phyloP scores from a whole-genome alignment of 768 basidiomycete species.

The Mycena polygramma region DNA sequence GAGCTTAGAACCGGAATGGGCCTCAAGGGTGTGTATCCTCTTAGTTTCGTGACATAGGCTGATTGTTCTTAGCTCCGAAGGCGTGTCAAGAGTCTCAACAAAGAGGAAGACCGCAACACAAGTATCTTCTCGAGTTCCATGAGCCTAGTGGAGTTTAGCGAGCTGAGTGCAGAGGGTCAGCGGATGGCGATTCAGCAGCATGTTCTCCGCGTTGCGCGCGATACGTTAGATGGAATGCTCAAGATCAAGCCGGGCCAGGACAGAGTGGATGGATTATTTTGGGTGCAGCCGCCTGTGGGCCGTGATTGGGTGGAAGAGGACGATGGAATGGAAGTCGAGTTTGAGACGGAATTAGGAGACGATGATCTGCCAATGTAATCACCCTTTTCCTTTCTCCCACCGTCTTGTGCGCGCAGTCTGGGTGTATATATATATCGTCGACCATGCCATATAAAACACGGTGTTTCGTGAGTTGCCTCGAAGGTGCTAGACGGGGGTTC shows the following conservation, averaged over 20 bases:
- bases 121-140: slow-evolving; percentile 14
- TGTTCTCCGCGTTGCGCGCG: slow-evolving; percentile 11
- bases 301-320: not conserved
- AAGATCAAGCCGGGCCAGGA: not conserved
- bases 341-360: not conserved
- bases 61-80: not conserved
- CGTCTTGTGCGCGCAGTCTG: no score
- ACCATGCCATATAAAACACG: not conserved
- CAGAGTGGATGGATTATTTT: slow-evolving; percentile 26
- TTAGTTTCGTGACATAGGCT: not conserved
- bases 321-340: not conserved
- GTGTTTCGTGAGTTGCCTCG: slow-evolving; percentile 1
- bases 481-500: not conserved
- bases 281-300: slow-evolving; percentile 32
- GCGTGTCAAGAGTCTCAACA: not conserved
- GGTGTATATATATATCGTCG: no score
- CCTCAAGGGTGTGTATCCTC: not conserved
- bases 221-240: slow-evolving; percentile 9
- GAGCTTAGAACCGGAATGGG: not conserved
- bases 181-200: slow-evolving; percentile 17
- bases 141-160: slow-evolving; percentile 12
- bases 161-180: slow-evolving; percentile 23
- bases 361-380: no score
- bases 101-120: not conserved
- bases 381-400: no score